These are phyloP conservation scores for Eucalyptus sp. DNA, from an alignment of 345 rosid species.

Conservation along the genomic window DNA sequence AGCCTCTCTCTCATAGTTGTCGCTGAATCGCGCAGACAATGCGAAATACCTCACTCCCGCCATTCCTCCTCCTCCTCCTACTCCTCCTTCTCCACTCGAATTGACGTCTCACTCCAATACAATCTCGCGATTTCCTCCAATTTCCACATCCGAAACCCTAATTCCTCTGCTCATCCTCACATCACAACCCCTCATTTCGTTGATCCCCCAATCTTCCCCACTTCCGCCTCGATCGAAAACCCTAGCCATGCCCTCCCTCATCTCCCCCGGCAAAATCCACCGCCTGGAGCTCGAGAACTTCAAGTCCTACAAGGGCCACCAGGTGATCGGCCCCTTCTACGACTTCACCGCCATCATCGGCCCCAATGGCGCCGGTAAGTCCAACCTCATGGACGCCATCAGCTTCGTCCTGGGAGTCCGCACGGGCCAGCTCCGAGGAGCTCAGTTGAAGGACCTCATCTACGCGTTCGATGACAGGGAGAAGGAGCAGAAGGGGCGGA, in stretches of 20 bases:
- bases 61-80: not conserved
- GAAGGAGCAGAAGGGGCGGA: slow-evolving; percentile 81
- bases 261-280: slow-evolving; percentile 61
- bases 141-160: slow-evolving; percentile 11
- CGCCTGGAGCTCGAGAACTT: slow-evolving; percentile 87
- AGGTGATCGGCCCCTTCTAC: slow-evolving; percentile 79
- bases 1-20: not conserved
- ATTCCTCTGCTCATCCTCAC: not conserved
- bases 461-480: slow-evolving; percentile 91
- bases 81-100: not conserved
- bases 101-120: not conserved
- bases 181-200: not conserved
- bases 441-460: slow-evolving; percentile 90
- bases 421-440: slow-evolving; percentile 89
- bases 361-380: slow-evolving; percentile 96
- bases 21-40: not conserved
- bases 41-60: not conserved
- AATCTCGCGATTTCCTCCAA: not conserved
- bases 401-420: slow-evolving; percentile 98
- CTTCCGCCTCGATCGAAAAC: not conserved
- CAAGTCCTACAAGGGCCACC: slow-evolving; percentile 93
- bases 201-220: not conserved
- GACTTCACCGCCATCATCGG: slow-evolving; percentile 98
- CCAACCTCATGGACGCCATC: slow-evolving; percentile 97
- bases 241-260: slow-evolving; percentile 56